Conservation (phyloP, 169 alveolate species). For the Plasmodium coatneyi region DNA sequence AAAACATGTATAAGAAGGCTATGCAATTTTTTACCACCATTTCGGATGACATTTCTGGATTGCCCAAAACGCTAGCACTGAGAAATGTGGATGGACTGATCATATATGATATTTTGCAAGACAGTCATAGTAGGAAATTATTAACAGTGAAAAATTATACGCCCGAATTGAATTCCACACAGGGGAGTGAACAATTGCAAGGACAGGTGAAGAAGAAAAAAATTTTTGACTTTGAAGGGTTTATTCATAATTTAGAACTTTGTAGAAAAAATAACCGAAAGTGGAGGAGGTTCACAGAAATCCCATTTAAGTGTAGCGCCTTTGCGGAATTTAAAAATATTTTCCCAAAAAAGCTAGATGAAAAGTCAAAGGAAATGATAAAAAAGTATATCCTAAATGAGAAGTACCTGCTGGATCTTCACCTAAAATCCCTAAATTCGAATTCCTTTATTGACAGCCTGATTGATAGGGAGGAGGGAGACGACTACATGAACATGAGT, state of each 20-base stretch:
- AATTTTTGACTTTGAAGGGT: constrained; percentile 43
- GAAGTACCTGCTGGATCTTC: constrained; percentile 75
- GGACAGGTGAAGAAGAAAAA: constrained; percentile 21
- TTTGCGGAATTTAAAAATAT: constrained; percentile 53
- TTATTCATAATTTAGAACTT: constrained; percentile 57
- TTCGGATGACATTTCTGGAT: constrained; percentile 57
- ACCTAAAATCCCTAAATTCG: constrained; percentile 73
- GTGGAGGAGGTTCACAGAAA: constrained; percentile 52
- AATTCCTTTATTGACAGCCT: constrained; percentile 41
- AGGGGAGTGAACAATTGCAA: not conserved
- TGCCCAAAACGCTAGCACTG: constrained; percentile 54
- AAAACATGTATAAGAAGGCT: constrained; percentile 73
- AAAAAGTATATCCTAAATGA: constrained; percentile 75
- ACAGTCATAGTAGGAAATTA: constrained; percentile 19
- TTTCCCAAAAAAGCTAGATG: constrained; percentile 52
- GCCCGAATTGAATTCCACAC: not conserved
- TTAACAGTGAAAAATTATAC: constrained; percentile 13
- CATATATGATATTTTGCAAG: constrained; percentile 48
- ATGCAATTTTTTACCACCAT: constrained; percentile 75
- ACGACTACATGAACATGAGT: constrained; percentile 26
- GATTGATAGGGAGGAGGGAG: constrained; percentile 47
- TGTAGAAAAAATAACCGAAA: constrained; percentile 67
- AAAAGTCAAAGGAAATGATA: constrained; percentile 70
- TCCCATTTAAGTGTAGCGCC: constrained; percentile 54
- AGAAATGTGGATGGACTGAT: constrained; percentile 73